Conservation (phyloP, 331 rosid species). For the Acacia pycnantha region DNA sequence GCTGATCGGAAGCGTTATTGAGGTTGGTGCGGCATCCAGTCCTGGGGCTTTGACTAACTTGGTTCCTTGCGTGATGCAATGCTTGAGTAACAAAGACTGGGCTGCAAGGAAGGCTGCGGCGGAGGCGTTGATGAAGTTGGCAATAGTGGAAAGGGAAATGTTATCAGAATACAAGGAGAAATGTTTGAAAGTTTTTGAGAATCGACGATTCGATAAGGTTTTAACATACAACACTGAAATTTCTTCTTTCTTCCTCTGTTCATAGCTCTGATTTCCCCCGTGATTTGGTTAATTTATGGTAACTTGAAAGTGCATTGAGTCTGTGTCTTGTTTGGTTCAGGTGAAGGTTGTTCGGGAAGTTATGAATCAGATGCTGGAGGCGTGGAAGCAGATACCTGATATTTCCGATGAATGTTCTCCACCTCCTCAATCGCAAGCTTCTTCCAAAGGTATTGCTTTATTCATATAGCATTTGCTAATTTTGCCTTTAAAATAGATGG, state of each 20-base stretch:
- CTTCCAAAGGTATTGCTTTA: constrained; percentile 61
- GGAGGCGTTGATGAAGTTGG: constrained; percentile 67
- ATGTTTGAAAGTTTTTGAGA: constrained; percentile 67
- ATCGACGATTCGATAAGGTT: constrained; percentile 84
- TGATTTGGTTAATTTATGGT: constrained; percentile 20
- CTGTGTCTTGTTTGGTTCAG: constrained; percentile 34
- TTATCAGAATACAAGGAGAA: constrained; percentile 71
- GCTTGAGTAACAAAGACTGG: constrained; percentile 74
- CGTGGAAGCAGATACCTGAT: constrained; percentile 90
- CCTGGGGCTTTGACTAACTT: constrained; percentile 51
- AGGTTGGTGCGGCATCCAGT: constrained; percentile 64
- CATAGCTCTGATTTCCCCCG: neutral
- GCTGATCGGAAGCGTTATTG: constrained; percentile 69
- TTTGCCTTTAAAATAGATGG: neutral
- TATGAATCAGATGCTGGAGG: constrained; percentile 86
- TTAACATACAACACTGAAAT: neutral
- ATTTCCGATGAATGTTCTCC: constrained; percentile 69
- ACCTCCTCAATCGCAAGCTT: constrained; percentile 61
- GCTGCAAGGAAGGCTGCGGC: constrained; percentile 84
- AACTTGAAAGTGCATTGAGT: constrained; percentile 24
- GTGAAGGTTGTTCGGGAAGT: constrained; percentile 83
- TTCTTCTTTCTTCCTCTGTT: neutral
- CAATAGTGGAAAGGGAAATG: constrained; percentile 56
- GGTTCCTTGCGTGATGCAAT: constrained; percentile 66
- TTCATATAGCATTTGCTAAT: neutral